phyloP scores from a whole-genome alignment of 352 stramenopile species.

The Aphanomyces cochlioides region DNA sequence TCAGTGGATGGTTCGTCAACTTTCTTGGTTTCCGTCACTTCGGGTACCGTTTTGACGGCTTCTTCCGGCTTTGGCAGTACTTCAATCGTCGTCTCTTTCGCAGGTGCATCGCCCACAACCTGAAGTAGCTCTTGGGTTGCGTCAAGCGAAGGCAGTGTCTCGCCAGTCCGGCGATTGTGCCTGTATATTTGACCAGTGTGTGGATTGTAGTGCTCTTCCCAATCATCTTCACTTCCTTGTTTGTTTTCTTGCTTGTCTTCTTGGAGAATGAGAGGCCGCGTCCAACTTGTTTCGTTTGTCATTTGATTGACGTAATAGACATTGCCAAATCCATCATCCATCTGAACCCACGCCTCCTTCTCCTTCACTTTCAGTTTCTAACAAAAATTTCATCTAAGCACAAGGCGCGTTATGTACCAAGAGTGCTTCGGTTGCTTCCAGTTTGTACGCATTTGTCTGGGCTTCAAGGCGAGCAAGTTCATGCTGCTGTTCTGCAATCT shows the following conservation, averaged over 20 bases:
- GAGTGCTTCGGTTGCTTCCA: neutral
- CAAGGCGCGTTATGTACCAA: neutral
- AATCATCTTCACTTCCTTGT: slow-evolving; percentile 18
- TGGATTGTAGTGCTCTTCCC: slow-evolving; percentile 30
- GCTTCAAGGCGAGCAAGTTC: slow-evolving; percentile 12
- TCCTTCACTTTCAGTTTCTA: neutral
- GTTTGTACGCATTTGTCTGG: neutral
- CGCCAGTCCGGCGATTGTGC: slow-evolving; percentile 26
- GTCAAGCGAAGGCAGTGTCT: no score
- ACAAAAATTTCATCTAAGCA: neutral
- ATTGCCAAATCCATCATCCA: slow-evolving; percentile 22
- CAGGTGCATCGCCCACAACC: no score
- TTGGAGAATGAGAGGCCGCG: neutral
- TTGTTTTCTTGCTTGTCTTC: slow-evolving; percentile 3
- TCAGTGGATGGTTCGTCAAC: neutral
- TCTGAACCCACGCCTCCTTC: slow-evolving; percentile 6
- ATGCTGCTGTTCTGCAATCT: slow-evolving; percentile 10
- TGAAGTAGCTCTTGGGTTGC: no score
- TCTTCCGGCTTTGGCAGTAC: no score
- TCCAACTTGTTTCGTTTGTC: slow-evolving; percentile 22
- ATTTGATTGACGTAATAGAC: slow-evolving; percentile 22
- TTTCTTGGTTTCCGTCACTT: no score
- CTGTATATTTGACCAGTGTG: slow-evolving; percentile 28
- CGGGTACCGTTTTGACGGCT: no score
- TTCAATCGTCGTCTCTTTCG: no score